Evolutionary conservation across 139 green algal genomes (phyloP).

Genomic region (Pycnococcus provasolii): DNA sequence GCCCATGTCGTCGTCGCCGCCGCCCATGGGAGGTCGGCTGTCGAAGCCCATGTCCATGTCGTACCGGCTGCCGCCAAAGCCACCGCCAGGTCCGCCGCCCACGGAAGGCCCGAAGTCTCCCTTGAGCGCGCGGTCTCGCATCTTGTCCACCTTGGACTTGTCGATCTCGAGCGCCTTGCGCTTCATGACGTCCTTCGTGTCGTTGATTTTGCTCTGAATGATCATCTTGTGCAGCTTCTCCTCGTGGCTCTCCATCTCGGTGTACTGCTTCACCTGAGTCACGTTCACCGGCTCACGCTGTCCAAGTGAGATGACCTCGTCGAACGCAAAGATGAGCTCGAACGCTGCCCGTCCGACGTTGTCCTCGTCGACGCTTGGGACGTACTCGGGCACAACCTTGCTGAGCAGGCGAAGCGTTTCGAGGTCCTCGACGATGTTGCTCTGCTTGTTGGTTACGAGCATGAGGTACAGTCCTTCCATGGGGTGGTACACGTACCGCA

Average conservation of each 20-base stretch:
- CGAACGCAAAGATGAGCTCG: constrained; percentile 98
- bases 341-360: constrained; percentile 63
- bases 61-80: constrained; percentile 23
- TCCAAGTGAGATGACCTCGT: constrained; percentile 91
- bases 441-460: constrained; percentile 93
- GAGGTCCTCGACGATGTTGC: constrained; percentile 98
- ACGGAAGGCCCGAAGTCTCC: neutral
- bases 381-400: constrained; percentile 89
- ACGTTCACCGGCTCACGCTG: constrained; percentile 84
- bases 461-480: constrained; percentile 94
- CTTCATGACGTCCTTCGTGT: constrained; percentile 90
- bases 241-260: constrained; percentile 94
- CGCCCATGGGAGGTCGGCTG: constrained; percentile 2
- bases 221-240: constrained; percentile 99
- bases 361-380: constrained; percentile 72
- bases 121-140: constrained; percentile 14
- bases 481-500: constrained; percentile 97
- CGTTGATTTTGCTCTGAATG: constrained; percentile 78
- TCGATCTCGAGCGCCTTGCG: constrained; percentile 91
- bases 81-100: constrained; percentile 7
- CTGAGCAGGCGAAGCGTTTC: constrained; percentile 91
- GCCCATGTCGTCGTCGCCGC: neutral
- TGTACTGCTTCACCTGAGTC: constrained; percentile 81
- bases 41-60: neutral
- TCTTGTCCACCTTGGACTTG: constrained; percentile 68